These are phyloP conservation scores for Luvunga scandens DNA, from an alignment of 345 rosid genomes.

Conservation along the genomic window DNA sequence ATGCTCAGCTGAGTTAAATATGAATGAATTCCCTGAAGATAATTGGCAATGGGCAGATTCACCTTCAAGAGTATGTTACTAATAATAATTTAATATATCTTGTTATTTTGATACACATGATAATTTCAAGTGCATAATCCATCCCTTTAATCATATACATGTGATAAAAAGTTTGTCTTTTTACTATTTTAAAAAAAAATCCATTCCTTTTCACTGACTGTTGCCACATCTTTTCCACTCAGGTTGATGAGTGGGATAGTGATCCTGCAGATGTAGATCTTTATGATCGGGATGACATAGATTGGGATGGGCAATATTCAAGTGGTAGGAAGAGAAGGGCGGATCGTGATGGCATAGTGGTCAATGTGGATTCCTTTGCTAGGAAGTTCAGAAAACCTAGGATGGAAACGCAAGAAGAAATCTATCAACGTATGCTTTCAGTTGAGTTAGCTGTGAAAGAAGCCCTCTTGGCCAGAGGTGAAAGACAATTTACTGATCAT, in stretches of 20 bases:
- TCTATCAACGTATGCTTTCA: slow-evolving; percentile 92
- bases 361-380: slow-evolving; percentile 84
- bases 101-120: neutral
- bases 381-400: slow-evolving; percentile 93
- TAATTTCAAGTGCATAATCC: slow-evolving; percentile 10
- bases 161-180: too few species aligned
- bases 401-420: slow-evolving; percentile 91
- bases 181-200: too few species aligned
- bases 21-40: slow-evolving; percentile 83
- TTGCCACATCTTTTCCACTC: slow-evolving; percentile 24
- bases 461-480: slow-evolving; percentile 86
- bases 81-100: neutral
- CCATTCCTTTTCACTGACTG: slow-evolving; percentile 19
- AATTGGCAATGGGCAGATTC: slow-evolving; percentile 99
- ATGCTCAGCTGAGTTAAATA: slow-evolving; percentile 67
- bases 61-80: slow-evolving; percentile 76
- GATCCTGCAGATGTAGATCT: slow-evolving; percentile 97
- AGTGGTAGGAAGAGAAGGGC: slow-evolving; percentile 92
- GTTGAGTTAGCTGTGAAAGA: slow-evolving; percentile 98
- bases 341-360: slow-evolving; percentile 67
- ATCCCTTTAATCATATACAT: neutral
- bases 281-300: slow-evolving; percentile 95
- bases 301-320: slow-evolving; percentile 99
- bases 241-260: slow-evolving; percentile 99
- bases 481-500: slow-evolving; percentile 86